Conservation (phyloP, 2,329 filamentous ascomycete species). For the Trichoderma koningiopsis region DNA sequence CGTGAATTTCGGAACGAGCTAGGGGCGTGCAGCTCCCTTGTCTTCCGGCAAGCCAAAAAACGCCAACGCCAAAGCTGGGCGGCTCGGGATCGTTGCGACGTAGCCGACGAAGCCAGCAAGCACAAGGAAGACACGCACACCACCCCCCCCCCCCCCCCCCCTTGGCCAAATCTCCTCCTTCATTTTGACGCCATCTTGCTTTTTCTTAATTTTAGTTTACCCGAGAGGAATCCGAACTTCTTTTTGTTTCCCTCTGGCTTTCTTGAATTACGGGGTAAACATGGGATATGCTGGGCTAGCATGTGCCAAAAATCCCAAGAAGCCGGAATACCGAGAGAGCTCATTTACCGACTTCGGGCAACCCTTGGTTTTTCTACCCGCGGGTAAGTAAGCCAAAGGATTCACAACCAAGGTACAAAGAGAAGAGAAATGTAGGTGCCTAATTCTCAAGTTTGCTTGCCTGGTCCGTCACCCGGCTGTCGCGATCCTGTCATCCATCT, state of each 20-base stretch:
- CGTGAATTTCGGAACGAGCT: neutral
- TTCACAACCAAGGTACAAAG: neutral
- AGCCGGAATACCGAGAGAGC: conserved; percentile 12
- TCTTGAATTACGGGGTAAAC: neutral
- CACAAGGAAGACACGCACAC: neutral
- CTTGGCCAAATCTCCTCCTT: neutral
- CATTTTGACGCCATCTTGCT: conserved; percentile 20
- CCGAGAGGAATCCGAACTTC: conserved; percentile 13
- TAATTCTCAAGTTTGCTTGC: neutral
- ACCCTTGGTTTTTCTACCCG: neutral
- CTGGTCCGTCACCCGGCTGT: neutral
- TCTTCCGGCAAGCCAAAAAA: neutral
- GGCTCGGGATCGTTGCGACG: neutral
- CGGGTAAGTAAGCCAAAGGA: neutral
- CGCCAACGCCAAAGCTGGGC: neutral
- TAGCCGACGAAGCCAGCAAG: neutral
- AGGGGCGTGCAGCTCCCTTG: conserved; percentile 5
- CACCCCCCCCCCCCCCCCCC: neutral
- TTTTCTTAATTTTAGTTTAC: conserved; percentile 10
- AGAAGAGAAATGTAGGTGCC: neutral
- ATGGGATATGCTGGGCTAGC: neutral
- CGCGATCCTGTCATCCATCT: neutral
- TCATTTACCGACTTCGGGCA: conserved; percentile 10
- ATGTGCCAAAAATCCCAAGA: conserved; percentile 13
- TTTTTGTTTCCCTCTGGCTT: neutral